A percentile compares a stretch with the other conserved stretches of the same genome.
Conservation (phyloP, 257 asterid genomes). For the Perilla frutescens region DNA sequence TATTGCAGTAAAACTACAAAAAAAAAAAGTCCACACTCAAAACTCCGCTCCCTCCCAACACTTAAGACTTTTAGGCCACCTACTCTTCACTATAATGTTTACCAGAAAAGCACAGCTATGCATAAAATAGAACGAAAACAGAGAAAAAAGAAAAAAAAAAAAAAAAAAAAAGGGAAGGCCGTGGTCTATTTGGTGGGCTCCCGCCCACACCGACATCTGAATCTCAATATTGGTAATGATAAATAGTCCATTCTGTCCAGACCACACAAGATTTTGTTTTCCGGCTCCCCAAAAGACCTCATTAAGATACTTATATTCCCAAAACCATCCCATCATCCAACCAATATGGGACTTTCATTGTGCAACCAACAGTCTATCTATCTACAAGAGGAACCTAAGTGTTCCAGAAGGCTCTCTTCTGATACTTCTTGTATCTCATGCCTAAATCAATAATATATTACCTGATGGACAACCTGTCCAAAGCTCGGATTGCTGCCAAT, state of each 20-base stretch:
- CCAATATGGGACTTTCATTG: background rate
- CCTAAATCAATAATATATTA: conserved; percentile 31
- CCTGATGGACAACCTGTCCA: conserved; percentile 89
- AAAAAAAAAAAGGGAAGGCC: background rate
- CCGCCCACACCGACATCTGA: background rate
- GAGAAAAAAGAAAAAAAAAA: background rate
- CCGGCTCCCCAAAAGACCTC: background rate
- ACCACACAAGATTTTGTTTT: background rate
- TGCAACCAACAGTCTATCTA: background rate
- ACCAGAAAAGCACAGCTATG: background rate
- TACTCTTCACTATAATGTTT: background rate
- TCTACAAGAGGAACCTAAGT: background rate
- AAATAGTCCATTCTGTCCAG: background rate
- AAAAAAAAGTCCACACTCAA: background rate
- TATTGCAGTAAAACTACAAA: background rate
- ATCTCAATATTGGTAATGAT: background rate
- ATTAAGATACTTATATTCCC: background rate
- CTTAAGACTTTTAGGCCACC: background rate
- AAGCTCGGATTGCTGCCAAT: conserved; percentile 63
- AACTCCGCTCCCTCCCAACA: background rate
- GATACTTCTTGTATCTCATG: conserved; percentile 20
- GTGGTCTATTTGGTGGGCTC: background rate
- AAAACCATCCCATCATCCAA: background rate
- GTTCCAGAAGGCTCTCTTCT: background rate
- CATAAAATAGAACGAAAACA: background rate